phyloP scores from a whole-genome alignment of 192 early-diverging fungal genomes.

The Coemansia brasiliensis region DNA sequence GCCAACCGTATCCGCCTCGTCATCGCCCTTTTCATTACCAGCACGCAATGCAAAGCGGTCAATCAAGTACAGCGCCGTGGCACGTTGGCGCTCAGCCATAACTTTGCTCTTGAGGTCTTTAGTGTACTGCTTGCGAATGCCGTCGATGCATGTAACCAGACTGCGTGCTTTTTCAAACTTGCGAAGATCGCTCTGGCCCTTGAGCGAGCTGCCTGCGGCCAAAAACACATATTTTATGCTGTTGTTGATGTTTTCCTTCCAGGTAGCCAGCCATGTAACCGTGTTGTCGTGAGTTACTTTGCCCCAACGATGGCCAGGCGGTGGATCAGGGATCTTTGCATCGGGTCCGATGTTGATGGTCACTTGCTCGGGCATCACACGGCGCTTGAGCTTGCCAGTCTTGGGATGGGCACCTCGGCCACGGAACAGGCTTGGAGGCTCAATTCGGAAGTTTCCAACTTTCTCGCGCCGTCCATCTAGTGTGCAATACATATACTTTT shows the following conservation, averaged over 20 bases:
- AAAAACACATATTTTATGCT: constrained; percentile 93
- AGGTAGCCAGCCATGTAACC: constrained; percentile 95
- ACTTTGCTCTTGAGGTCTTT: constrained; percentile 75
- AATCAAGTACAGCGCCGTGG: constrained; percentile 94
- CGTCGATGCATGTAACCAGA: constrained; percentile 65
- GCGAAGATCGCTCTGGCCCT: constrained; percentile 91
- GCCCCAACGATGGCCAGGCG: constrained; percentile 87
- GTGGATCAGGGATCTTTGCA: constrained; percentile 77
- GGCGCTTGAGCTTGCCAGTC: constrained; percentile 84
- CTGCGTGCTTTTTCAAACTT: constrained; percentile 96
- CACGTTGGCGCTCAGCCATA: constrained; percentile 83
- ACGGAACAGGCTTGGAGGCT: constrained; percentile 94
- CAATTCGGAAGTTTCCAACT: constrained; percentile 95
- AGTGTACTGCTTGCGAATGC: constrained; percentile 79
- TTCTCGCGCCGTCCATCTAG: constrained; percentile 94
- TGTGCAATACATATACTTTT: constrained; percentile 69
- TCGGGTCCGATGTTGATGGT: constrained; percentile 87
- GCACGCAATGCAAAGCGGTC: constrained; percentile 93
- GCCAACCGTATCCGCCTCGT: constrained; percentile 98
- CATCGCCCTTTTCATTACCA: constrained; percentile 96
- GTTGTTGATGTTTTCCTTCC: constrained; percentile 98
- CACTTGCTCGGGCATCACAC: constrained; percentile 91
- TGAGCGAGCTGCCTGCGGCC: constrained; percentile 88
- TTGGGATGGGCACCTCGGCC: constrained; percentile 97
- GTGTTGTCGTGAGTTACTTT: constrained; percentile 84